These are phyloP conservation scores for Hamigera avellanea DNA, from an alignment of 495 filamentous ascomycete species.

Conservation along the genomic window DNA sequence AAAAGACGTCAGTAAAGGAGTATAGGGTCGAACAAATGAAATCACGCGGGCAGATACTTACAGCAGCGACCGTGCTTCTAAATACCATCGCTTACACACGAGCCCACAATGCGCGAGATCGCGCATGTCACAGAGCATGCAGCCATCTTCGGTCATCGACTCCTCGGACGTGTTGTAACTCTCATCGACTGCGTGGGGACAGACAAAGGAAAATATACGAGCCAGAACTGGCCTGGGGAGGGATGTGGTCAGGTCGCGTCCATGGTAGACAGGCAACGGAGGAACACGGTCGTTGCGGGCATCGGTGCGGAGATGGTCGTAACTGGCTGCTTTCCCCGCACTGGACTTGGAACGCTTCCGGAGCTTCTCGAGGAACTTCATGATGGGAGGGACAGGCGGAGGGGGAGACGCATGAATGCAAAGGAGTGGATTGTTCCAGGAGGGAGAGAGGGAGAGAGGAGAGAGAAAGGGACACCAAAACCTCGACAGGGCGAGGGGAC, in stretches of 20 bases:
- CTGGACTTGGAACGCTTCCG: conserved; percentile 23
- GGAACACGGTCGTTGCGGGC: conserved; percentile 1
- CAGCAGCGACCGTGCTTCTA: conserved; percentile 41
- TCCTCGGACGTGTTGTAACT: conserved; percentile 74
- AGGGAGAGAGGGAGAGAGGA: background rate
- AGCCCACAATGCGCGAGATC: conserved; percentile 71
- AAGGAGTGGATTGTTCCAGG: background rate
- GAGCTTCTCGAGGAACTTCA: conserved; percentile 28
- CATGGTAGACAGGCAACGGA: conserved; percentile 13
- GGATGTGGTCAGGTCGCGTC: conserved; percentile 33
- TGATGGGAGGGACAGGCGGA: conserved; percentile 5
- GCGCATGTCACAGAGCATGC: conserved; percentile 91
- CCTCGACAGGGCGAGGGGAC: too few relatives aligned
- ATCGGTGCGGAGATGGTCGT: conserved; percentile 13
- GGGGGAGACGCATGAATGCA: background rate
- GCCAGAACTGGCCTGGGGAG: conserved; percentile 55
- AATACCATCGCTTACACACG: conserved; percentile 64
- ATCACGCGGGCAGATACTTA: conserved; percentile 24
- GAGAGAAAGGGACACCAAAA: background rate
- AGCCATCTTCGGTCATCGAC: conserved; percentile 70
- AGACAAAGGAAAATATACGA: conserved; percentile 68
- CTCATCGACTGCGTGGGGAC: conserved; percentile 69
- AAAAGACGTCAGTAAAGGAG: conserved; percentile 2
- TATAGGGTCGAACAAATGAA: background rate
- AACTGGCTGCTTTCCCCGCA: conserved; percentile 15